Percentiles rank a stretch among this genome's conserved stretches.
Evolutionary conservation across 1,284 basidiomycete species (phyloP).

Genomic region (Naganishia sp.): DNA sequence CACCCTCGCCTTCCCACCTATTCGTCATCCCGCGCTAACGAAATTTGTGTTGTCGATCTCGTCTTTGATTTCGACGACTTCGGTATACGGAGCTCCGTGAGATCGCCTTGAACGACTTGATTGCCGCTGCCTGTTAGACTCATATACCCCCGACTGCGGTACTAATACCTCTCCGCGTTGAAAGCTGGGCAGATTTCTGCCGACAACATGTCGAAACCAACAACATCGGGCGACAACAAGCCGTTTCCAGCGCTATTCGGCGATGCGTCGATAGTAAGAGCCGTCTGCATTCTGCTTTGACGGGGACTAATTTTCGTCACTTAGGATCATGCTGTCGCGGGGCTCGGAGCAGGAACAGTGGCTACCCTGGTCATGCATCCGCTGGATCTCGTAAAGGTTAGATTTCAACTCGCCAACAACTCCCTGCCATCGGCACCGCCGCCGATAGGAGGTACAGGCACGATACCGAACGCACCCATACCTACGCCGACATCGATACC

Average conservation of each 20-base stretch:
- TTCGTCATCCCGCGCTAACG: conserved; percentile 28
- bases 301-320: not conserved
- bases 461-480: conserved; percentile 20
- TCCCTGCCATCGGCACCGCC: conserved; percentile 41
- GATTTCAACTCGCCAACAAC: conserved; percentile 84
- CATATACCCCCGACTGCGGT: too few species aligned
- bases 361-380: conserved; percentile 98
- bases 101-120: too few species aligned
- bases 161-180: not conserved
- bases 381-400: conserved; percentile 92
- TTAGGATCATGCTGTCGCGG: conserved; percentile 85
- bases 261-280: conserved; percentile 48
- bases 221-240: not conserved
- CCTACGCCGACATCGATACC: conserved; percentile 20
- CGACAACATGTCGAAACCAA: conserved; percentile 1
- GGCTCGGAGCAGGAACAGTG: conserved; percentile 87
- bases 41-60: conserved; percentile 20
- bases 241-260: conserved; percentile 47
- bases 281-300: not conserved
- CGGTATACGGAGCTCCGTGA: conserved; percentile 3
- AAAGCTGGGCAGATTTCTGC: not conserved
- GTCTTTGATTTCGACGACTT: not conserved
- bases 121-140: too few species aligned
- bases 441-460: not conserved
- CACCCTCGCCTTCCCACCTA: not conserved